These are phyloP conservation scores for Leccinum subspadiceum DNA, from an alignment of 1,284 basidiomycete genomes.

Conservation along the genomic window DNA sequence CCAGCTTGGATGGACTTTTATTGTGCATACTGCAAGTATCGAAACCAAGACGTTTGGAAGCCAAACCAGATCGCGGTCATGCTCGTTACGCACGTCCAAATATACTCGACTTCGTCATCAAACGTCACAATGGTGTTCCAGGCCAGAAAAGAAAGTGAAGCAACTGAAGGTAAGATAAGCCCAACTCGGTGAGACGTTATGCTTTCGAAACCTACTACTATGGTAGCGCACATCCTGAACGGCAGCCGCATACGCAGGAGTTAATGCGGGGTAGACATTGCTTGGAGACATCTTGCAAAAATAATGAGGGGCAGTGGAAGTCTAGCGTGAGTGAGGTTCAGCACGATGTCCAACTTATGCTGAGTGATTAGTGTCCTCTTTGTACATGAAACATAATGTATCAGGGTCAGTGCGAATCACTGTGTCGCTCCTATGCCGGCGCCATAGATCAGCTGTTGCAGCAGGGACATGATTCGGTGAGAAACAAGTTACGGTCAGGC, in stretches of 20 bases:
- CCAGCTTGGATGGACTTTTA: slow-evolving; percentile 20
- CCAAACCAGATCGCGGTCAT: not conserved
- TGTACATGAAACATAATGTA: too few species aligned
- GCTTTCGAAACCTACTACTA: slow-evolving; percentile 9
- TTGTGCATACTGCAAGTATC: slow-evolving; percentile 18
- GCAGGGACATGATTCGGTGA: too few species aligned
- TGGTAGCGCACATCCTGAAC: slow-evolving; percentile 17
- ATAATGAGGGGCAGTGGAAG: not conserved
- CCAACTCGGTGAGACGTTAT: not conserved
- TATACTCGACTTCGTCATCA: slow-evolving; percentile 21
- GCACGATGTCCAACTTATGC: too few species aligned
- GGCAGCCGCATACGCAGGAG: not conserved
- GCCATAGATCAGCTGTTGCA: too few species aligned
- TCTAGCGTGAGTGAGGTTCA: too few species aligned
- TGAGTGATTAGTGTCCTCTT: too few species aligned
- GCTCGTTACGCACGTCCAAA: slow-evolving; percentile 23
- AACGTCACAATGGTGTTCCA: slow-evolving; percentile 20
- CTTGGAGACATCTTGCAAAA: slow-evolving; percentile 6
- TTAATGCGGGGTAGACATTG: not conserved
- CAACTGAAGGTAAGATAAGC: slow-evolving; percentile 11
- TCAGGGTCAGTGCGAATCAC: too few species aligned
- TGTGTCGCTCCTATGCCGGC: too few species aligned
- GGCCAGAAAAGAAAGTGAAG: slow-evolving; percentile 14
- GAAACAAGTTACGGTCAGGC: too few species aligned
- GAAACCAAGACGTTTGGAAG: not conserved